phyloP scores from a whole-genome alignment of 2,329 filamentous ascomycete genomes.

The Chaetomium strumarium region DNA sequence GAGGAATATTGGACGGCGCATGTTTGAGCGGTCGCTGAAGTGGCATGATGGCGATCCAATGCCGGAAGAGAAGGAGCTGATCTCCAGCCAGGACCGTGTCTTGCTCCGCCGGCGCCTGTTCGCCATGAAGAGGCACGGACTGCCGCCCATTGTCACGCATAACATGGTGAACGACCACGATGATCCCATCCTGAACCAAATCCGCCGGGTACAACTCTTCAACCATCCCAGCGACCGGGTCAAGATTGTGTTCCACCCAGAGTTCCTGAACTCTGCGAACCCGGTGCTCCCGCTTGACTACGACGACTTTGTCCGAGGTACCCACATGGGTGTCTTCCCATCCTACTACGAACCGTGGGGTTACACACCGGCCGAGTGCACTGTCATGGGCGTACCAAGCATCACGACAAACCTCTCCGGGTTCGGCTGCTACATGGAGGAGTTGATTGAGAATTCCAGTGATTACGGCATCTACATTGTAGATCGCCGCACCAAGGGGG shows the following conservation, averaged over 20 bases:
- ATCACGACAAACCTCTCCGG: slow-evolving; percentile 97
- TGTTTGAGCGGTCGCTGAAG: slow-evolving; percentile 88
- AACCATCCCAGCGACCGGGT: slow-evolving; percentile 93
- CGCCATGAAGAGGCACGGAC: slow-evolving; percentile 86
- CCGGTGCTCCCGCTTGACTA: slow-evolving; percentile 94
- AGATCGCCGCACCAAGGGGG: slow-evolving; percentile 87
- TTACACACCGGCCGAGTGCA: slow-evolving; percentile 96
- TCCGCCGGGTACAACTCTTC: slow-evolving; percentile 92
- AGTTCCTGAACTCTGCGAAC: slow-evolving; percentile 94
- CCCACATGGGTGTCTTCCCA: slow-evolving; percentile 89
- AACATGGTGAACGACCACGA: slow-evolving; percentile 96
- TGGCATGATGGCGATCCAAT: slow-evolving; percentile 94
- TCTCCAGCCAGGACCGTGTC: slow-evolving; percentile 86
- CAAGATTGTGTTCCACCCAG: slow-evolving; percentile 96
- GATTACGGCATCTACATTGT: slow-evolving; percentile 99
- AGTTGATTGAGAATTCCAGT: slow-evolving; percentile 93
- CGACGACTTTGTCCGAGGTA: slow-evolving; percentile 96
- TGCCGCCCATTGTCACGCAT: slow-evolving; percentile 95
- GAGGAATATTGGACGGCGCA: slow-evolving; percentile 81
- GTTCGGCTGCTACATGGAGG: slow-evolving; percentile 99
- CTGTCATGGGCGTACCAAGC: slow-evolving; percentile 96
- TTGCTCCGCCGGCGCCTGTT: slow-evolving; percentile 86
- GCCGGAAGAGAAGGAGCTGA: slow-evolving; percentile 94
- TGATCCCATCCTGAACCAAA: slow-evolving; percentile 92
- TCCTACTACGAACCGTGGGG: slow-evolving; percentile 99